Evolutionary conservation across 148 eudicot genomes (phyloP), one percentile per base, ranked within the genome.

Genomic region (Rhododendron vialii): DNA sequence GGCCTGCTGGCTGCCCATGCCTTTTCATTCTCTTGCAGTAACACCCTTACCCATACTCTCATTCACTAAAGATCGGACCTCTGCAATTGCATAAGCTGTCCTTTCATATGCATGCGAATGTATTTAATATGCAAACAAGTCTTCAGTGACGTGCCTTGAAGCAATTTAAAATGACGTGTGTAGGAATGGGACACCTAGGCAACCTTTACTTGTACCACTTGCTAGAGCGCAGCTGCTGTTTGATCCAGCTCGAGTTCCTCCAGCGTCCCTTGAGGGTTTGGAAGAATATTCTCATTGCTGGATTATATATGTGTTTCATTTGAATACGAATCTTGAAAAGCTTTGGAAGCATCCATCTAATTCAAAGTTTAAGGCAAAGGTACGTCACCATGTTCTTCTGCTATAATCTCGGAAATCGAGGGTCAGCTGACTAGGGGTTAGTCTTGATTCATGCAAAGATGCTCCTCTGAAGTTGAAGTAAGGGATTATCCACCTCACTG

Each of bases 171-270:
- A 50, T 74, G 50, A 57, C 50, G 59, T 83, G 30, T 90, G 89
- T 82, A 97, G 99, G 91, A 97, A 97, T 81, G 99, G 99, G 84
- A 94, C 99, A 30, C 99, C 98, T 48, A 95, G 99, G 89, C 99
- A 97, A 80, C 99, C 99, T 86, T 90, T 95, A 85, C 92, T 97
- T 61, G 99, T 97, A 81, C 98, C 99, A 83, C 95, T 95, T 88
- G 98, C 99, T 17, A 91, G 92, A 91, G 99, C 98, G 67, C 89
- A 89, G 86, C 91, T 95, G 89, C 83, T 88, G 81, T 93, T 95
- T 90, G 95, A 97, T 90, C 90, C 93, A 36, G 41, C 88, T 45
- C 93, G 94, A 65, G 98, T 93, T 84, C 99, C 99, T 87, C 93
- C 90, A 41, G 95, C 98, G 67, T 91, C 98, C 63, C 94, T 97